Percentiles rank a stretch among this genome's conserved stretches.
Evolutionary conservation across 2,329 filamentous ascomycete genomes (phyloP).

Genomic region (Metarhizium humberi): DNA sequence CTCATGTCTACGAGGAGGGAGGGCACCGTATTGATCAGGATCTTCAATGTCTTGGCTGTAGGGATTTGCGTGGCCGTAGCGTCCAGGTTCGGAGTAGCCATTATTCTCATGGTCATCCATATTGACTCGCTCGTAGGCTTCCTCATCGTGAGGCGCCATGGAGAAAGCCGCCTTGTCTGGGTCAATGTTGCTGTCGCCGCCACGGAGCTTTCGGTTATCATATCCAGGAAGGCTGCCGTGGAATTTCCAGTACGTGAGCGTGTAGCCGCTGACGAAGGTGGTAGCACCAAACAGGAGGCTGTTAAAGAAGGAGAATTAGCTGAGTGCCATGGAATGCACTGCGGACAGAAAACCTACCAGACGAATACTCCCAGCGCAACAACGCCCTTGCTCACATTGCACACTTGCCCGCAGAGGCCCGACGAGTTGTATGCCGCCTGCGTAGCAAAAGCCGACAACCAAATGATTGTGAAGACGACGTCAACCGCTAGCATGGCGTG

Average conservation of each 20-base stretch:
- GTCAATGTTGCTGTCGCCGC: constrained; percentile 45
- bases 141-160: constrained; percentile 57
- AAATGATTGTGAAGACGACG: constrained; percentile 47
- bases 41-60: constrained; percentile 30
- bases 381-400: constrained; percentile 52
- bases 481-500: constrained; percentile 53
- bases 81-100: constrained; percentile 20
- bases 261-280: constrained; percentile 49
- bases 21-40: constrained; percentile 28
- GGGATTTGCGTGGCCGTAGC: constrained; percentile 27
- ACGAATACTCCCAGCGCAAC: constrained; percentile 54
- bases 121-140: constrained; percentile 54
- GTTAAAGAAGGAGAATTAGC: constrained; percentile 1
- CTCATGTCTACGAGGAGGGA: constrained; percentile 27
- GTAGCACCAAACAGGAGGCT: constrained; percentile 48
- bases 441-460: constrained; percentile 58
- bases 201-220: constrained; percentile 36
- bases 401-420: constrained; percentile 44
- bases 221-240: constrained; percentile 55
- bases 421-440: constrained; percentile 55
- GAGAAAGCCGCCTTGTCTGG: constrained; percentile 62
- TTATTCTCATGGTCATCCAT: constrained; percentile 42
- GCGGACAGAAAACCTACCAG: constrained; percentile 36
- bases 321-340: neutral
- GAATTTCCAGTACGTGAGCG: constrained; percentile 51